Evolutionary conservation across 176 grass and related monocot species (phyloP), one percentile per base, ranked within the genome.

Genomic region (Elymus sibiricus): DNA sequence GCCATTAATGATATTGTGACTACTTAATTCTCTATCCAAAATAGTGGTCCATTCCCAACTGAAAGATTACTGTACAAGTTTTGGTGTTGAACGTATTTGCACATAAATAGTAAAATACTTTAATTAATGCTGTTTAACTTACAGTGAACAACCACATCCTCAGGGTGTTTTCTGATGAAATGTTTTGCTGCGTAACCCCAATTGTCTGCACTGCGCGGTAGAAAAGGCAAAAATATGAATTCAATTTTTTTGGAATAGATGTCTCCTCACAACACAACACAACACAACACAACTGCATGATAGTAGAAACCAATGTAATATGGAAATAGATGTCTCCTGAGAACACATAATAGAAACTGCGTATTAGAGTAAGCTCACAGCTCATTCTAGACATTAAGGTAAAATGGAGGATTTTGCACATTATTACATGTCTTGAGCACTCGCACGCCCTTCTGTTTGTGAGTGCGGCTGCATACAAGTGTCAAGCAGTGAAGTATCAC

Each of bases 101-200:
- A 61, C 13, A 69, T 21, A 64, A 74, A 76, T 13, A 44, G 32
- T 27, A 27, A 9, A 60, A 55, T 21, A 15, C 2, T 78, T 56
- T 35, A 34, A 47, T 8, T 22, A 22, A 79, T 53, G 79, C 13
- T 47, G 64, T 76, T 73, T 26, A 77, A 91, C 93, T 95, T 85
- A 98, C 96, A 81, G 49, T 89, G 91, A 84, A 98, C 93, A 83
- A 95, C 58, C 68, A 98, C 88, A 56, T 95, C 92, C 69, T 95
- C 93, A 39, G 93, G 91, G 64, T 90, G 89, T 83, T 78, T 98
- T 86, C 79, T 95, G 62, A 84, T 82, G 85, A 98, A 98, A 46
- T 94, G 88, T 91, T 94, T 95, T 53, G 84, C 92, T 13, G 96
- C 93, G n/a, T 83, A 98, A 44, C 40, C 77, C 93, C 96, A 95